Evolutionary conservation across 495 filamentous ascomycete genomes (phyloP), one percentile per base, ranked within the genome.

Genomic region (Aspergillus steynii): DNA sequence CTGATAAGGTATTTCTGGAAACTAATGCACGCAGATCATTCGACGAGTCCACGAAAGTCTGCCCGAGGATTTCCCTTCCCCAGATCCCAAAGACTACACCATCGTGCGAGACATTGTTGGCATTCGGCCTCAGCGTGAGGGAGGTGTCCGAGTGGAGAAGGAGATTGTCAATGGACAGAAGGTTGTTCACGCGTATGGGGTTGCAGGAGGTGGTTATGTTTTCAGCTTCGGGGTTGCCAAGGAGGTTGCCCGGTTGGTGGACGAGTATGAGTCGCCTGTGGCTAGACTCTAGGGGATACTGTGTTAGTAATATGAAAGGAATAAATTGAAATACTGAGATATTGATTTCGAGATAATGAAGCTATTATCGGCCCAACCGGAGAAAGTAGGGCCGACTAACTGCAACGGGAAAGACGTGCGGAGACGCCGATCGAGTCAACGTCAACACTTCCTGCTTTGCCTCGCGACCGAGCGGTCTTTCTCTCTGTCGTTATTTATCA

Each of bases 131-230:
- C 64, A 62, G 15, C 63, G 70, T 48, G 62, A 65, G n/a, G 65
- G 65, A 1, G 73, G 73, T 7, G 53, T 72, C 48, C 70, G 70
- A 51, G 65, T 76, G 9, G 73, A 76, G 42, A 66, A 62, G 47
- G 65, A 70, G 26, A n/a, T 56, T 27, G 28, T 61, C 15, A 42
- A 64, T 31, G 55, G 60, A 20, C 65, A 69, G 29, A 60, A 66
- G 20, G 62, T 72, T 8, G 58, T 76, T 8, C 73, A 76, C 68
- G 71, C 71, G 55, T 76, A 76, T 63, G 73, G 73, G 2, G 46
- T 53, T 37, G 65, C 52, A 52, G 71, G 64, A 1, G 71, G 67
- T 37, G 71, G 71, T 27, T 72, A 72, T 61, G 66, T 65, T 29
- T 72, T 65, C 53, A 70, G 67, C 12, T 72, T 72, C 65, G 70